Evolutionary conservation across 495 filamentous ascomycete genomes (phyloP), one percentile per base, ranked within the genome.

Genomic region (Achaetomiella virescens): DNA sequence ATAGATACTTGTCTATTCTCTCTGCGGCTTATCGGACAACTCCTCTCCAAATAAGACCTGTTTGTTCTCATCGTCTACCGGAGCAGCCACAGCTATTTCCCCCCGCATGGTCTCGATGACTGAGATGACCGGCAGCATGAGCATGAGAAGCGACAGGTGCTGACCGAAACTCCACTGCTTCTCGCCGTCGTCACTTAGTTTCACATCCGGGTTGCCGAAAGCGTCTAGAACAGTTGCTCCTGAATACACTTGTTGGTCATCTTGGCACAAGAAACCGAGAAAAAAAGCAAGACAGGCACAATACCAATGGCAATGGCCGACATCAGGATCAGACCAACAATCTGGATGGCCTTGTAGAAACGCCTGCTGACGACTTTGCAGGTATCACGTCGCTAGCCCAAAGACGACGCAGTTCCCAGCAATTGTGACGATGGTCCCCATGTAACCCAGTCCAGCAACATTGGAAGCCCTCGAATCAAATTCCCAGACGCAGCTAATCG

Each of bases 91-190:
- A 15, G 65, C 66, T 44, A 77, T 68, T 61, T 81, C 77, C 40
- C 80, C 81, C 6, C 81, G 59, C 44, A 78, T 61, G 45, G 83
- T 80, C 66, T 84, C 81, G 27, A 83, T 62, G 1, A 72, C 70
- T 0, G 75, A 78, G 37, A 83, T 71, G 14, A 83, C 54, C 14
- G 81, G 81, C 54, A 84, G 55, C 3, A 78, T 52, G 44, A 84
- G 58, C 63, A 84, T 71, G 35, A 81, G 66, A 43, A 84, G 54
- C 0, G 74, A 71, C 8, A 84, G 61, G 54, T 82, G 57, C 67
- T 82, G 80, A 1, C 81, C 81, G 56, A 81, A 84, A 38, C 76
- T 77, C 78, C 80, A 84, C 17, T 72, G 68, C 60, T 71, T 75
- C 69, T 84, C 81, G 10, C 74, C 75, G 1, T 63, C 38, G 44